phyloP scores from a whole-genome alignment of 2,329 filamentous ascomycete species.

The Aspergillus carbonarius region DNA sequence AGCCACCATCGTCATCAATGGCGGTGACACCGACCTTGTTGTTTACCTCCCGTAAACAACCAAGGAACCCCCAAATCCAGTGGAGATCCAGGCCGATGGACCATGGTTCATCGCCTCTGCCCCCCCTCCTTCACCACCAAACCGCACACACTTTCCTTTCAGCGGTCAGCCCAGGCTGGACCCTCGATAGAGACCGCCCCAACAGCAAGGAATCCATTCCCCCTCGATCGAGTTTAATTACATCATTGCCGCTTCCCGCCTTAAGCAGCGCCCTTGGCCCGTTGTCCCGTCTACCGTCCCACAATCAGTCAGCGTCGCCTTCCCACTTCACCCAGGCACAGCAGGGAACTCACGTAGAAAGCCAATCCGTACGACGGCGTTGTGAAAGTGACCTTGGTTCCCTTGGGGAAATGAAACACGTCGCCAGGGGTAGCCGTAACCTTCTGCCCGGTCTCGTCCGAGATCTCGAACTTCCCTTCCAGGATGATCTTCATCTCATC shows the following conservation, averaged over 20 bases:
- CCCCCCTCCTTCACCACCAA: background rate
- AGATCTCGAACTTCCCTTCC: conserved; percentile 65
- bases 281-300: conserved; percentile 31
- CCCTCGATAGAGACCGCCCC: background rate
- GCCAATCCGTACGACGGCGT: conserved; percentile 61
- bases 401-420: conserved; percentile 68
- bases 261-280: conserved; percentile 29
- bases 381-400: conserved; percentile 64
- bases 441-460: conserved; percentile 60
- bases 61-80: background rate
- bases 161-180: background rate
- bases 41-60: conserved; percentile 5
- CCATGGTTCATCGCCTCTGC: conserved; percentile 1
- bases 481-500: conserved; percentile 74
- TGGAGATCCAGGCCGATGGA: background rate
- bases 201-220: background rate
- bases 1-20: background rate
- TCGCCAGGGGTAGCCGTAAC: conserved; percentile 62
- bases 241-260: background rate
- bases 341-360: conserved; percentile 49
- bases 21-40: background rate
- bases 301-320: background rate
- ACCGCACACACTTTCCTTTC: background rate
- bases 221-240: background rate
- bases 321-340: too few relatives aligned